A percentile compares a stretch with the other conserved stretches of the same genome.
Evolutionary conservation across 192 early-diverging fungal genomes (phyloP).

Genomic region (Backusella tarrabulga): DNA sequence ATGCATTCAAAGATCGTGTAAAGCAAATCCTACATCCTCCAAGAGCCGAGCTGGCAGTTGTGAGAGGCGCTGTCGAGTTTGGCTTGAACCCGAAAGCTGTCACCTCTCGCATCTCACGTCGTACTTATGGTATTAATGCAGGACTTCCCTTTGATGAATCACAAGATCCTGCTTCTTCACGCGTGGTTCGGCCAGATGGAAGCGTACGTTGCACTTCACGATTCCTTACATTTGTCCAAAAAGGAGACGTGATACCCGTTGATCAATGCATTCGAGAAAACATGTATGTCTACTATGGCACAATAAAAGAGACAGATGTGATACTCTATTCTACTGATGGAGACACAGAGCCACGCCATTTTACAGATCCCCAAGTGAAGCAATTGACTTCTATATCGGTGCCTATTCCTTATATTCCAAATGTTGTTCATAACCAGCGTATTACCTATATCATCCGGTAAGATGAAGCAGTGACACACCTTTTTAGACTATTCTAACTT

Average conservation of each 20-base stretch:
- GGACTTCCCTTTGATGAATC: conserved; percentile 39
- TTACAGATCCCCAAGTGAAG: conserved; percentile 10
- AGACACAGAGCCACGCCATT: conserved; percentile 10
- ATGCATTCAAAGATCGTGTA: conserved; percentile 35
- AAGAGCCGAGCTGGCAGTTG: conserved; percentile 45
- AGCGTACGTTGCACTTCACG: conserved; percentile 29
- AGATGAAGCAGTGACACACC: not conserved
- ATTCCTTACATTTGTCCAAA: conserved; percentile 23
- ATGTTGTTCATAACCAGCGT: conserved; percentile 10
- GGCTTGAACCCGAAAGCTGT: conserved; percentile 39
- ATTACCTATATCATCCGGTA: conserved; percentile 32
- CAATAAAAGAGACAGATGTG: conserved; percentile 15
- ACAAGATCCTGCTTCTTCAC: conserved; percentile 37
- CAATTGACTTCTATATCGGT: conserved; percentile 26
- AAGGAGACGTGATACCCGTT: conserved; percentile 33
- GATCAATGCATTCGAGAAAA: conserved; percentile 43
- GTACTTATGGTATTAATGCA: conserved; percentile 44
- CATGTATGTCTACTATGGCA: conserved; percentile 30
- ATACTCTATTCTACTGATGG: conserved; percentile 19
- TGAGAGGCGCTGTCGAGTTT: conserved; percentile 45
- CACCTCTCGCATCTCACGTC: conserved; percentile 38
- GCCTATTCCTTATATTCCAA: conserved; percentile 25
- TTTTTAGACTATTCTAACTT: not conserved
- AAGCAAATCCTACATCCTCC: conserved; percentile 39
- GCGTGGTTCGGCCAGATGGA: conserved; percentile 41